These are phyloP conservation scores for Phaeosphaeria sp. DNA, from an alignment of 2,329 filamentous ascomycete species.

Conservation along the genomic window DNA sequence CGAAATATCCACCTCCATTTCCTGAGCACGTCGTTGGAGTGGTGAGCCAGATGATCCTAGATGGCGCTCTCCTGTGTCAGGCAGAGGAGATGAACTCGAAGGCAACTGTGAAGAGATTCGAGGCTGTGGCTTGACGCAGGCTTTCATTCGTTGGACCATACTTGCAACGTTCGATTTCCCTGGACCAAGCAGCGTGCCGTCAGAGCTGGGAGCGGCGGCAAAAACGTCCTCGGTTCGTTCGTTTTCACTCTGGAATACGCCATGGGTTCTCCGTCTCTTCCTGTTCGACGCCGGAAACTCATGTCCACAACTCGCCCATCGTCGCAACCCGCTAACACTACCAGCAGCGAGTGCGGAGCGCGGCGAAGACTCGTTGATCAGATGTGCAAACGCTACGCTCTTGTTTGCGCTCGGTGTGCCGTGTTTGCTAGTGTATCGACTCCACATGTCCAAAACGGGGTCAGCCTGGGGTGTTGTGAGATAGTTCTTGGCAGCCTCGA, in stretches of 20 bases:
- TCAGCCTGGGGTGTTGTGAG: conserved; percentile 55
- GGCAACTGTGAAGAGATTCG: conserved; percentile 39
- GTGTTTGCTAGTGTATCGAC: conserved; percentile 50
- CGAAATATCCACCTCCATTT: conserved; percentile 12
- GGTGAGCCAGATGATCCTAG: conserved; percentile 35
- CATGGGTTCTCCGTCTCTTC: conserved; percentile 50
- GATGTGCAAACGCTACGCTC: conserved; percentile 50
- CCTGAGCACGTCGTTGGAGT: conserved; percentile 32
- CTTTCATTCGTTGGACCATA: conserved; percentile 54
- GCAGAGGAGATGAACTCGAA: conserved; percentile 57
- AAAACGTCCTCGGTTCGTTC: conserved; percentile 36
- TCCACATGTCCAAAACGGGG: conserved; percentile 56
- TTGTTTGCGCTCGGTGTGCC: conserved; percentile 46
- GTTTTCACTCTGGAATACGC: conserved; percentile 40
- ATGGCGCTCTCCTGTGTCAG: conserved; percentile 37
- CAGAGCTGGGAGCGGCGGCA: conserved; percentile 38
- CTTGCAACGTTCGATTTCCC: conserved; percentile 37
- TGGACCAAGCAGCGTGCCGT: conserved; percentile 33
- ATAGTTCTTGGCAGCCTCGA: conserved; percentile 28
- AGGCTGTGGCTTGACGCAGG: conserved; percentile 45
- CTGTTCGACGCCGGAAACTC: conserved; percentile 54
- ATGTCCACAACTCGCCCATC: conserved; percentile 59
- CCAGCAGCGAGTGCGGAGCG: conserved; percentile 53
- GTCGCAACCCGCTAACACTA: conserved; percentile 53
- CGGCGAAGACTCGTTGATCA: conserved; percentile 56